A percentile compares a stretch with the other conserved stretches of the same genome.
phyloP scores from a whole-genome alignment of 2,329 filamentous ascomycete species.

The Fonsecaea erecta region DNA sequence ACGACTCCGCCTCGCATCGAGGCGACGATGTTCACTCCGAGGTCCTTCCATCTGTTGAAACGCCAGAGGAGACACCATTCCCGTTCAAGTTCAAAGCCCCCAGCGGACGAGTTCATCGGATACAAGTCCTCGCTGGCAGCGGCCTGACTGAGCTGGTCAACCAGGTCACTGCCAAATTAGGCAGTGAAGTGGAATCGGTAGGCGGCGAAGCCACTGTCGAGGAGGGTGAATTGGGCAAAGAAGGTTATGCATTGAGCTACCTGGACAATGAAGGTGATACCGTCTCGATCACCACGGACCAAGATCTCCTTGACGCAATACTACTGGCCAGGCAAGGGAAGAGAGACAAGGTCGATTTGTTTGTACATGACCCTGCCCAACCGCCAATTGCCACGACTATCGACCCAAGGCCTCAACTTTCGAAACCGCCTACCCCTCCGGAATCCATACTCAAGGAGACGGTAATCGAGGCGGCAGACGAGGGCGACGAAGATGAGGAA shows the following conservation, averaged over 20 bases:
- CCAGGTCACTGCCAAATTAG: constrained; percentile 82
- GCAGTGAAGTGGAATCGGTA: constrained; percentile 77
- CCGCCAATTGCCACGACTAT: constrained; percentile 73
- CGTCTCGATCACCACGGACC: constrained; percentile 94
- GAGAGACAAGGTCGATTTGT: constrained; percentile 94
- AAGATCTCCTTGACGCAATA: constrained; percentile 89
- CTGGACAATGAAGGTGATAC: constrained; percentile 96
- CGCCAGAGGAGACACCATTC: constrained; percentile 69
- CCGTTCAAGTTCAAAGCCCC: constrained; percentile 99
- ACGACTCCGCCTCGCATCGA: constrained; percentile 92
- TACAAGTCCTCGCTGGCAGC: constrained; percentile 80
- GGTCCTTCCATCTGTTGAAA: constrained; percentile 55
- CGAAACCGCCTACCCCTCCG: constrained; percentile 58
- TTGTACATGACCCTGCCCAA: constrained; percentile 90
- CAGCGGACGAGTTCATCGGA: constrained; percentile 86
- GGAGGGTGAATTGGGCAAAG: constrained; percentile 74
- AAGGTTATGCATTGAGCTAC: constrained; percentile 91
- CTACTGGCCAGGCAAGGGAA: constrained; percentile 75
- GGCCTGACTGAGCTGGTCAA: constrained; percentile 80
- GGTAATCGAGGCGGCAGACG: constrained; percentile 59
- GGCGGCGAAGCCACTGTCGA: constrained; percentile 79
- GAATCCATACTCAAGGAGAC: constrained; percentile 53
- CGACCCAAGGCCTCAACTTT: constrained; percentile 61
- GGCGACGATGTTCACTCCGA: constrained; percentile 78
- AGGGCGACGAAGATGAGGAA: constrained; percentile 56